These are phyloP conservation scores for Huntiella decipiens DNA, from an alignment of 2,329 filamentous ascomycete genomes.

Conservation along the genomic window DNA sequence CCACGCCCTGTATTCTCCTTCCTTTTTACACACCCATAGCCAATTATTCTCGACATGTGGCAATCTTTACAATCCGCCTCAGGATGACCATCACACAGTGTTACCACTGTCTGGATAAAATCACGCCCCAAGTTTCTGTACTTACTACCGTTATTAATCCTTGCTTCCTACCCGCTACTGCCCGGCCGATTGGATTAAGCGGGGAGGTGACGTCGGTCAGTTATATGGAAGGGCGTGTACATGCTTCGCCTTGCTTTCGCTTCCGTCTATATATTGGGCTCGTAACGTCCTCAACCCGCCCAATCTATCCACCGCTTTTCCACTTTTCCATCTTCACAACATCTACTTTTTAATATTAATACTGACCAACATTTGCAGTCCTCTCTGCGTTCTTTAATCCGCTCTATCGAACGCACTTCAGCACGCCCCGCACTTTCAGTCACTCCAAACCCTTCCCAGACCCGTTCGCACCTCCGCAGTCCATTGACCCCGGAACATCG, in stretches of 20 bases:
- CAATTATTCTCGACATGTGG: too few species aligned
- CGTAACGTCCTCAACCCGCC: neutral
- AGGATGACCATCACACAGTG: neutral
- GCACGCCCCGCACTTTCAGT: neutral
- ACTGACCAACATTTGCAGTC: neutral
- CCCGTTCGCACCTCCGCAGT: neutral
- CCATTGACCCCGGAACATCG: conserved; percentile 3
- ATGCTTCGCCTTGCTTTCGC: neutral
- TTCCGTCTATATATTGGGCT: neutral
- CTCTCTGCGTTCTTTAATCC: conserved; percentile 6
- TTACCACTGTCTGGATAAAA: neutral
- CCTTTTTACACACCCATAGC: too few species aligned
- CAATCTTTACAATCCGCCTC: too few species aligned
- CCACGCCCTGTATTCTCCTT: too few species aligned
- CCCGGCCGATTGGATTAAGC: neutral
- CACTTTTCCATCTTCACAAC: neutral
- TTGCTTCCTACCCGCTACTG: too few species aligned
- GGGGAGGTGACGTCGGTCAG: neutral
- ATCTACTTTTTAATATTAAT: neutral
- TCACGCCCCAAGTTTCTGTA: neutral
- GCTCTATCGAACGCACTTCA: conserved; percentile 1
- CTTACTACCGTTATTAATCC: too few species aligned
- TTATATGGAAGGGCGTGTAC: neutral
- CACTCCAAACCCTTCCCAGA: neutral
- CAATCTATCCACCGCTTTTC: neutral